Evolutionary conservation across 2,329 filamentous ascomycete genomes (phyloP), one percentile per base, ranked within the genome.

Genomic region (Spiromastix sp.): DNA sequence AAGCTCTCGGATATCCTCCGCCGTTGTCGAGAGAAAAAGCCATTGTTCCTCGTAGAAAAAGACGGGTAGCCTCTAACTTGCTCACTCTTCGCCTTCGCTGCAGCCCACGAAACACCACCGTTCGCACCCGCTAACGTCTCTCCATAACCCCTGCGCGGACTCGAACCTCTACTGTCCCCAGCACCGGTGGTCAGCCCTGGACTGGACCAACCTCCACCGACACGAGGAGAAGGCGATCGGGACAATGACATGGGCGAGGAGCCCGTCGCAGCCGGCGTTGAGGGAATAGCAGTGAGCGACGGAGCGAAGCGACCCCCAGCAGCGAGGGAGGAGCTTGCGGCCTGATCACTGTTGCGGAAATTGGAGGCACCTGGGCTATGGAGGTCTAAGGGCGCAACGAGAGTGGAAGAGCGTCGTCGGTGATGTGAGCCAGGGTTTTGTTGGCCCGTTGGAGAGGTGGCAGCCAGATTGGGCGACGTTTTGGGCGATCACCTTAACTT

Each of bases 121-220:
- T 49, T 47, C 4, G 48, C 47, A 13, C n/a, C n/a, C n/a, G n/a
- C n/a, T 55, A 70, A 74, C 38, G 66, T 49, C 34, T 67, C 67
- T 48, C 62, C 53, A 60, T 70, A 59, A n/a, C 36, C 38, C 16
- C 70, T 51, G 61, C 64, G 47, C 13, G 83, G 81, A 54, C 78
- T 85, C 24, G 76, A 75, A 13, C 28, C 25, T 13, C 42, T 36
- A 16, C 40, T 43, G 46, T 74, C 72, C 42, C 80, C 80, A 56
- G 80, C 84, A 39, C 75, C 77, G 41, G 81, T 77, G 52, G 76
- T 81, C 54, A 85, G 71, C 44, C 79, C 84, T 37, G 82, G 85
- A 61, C 81, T 91, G 38, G 84, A 77, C 87, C 89, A 95, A 49
- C 86, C 86, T 54, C 85, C 85, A 50, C 82, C 81, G 42, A 78